A percentile compares a stretch with the other conserved stretches of the same genome.
Conservation (phyloP, 192 early-diverging fungal species). For the Mortierella claussenii region DNA sequence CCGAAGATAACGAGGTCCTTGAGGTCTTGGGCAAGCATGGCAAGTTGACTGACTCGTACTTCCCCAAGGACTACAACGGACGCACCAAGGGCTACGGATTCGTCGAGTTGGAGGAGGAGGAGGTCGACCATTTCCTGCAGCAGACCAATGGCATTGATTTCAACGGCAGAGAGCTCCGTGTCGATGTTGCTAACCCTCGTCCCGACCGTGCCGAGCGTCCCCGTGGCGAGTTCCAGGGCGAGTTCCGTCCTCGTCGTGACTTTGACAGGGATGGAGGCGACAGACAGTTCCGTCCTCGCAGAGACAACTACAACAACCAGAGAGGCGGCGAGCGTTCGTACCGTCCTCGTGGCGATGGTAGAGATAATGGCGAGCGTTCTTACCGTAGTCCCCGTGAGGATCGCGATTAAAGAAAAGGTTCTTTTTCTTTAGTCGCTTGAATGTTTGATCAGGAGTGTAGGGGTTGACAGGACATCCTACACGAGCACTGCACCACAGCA, state of each 20-base stretch:
- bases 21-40: conserved; percentile 35
- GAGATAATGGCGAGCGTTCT: conserved; percentile 17
- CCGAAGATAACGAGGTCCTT: conserved; percentile 40
- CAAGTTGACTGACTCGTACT: conserved; percentile 19
- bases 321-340: conserved; percentile 10
- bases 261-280: conserved; percentile 13
- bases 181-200: conserved; percentile 23
- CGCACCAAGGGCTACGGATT: conserved; percentile 49
- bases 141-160: conserved; percentile 36
- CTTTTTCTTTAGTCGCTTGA: background rate
- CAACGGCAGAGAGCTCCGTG: conserved; percentile 39
- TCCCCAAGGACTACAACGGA: conserved; percentile 40
- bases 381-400: too few relatives aligned
- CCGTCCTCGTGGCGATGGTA: conserved; percentile 24
- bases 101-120: conserved; percentile 33
- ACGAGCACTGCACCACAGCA: background rate
- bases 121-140: conserved; percentile 26
- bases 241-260: conserved; percentile 44
- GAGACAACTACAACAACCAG: conserved; percentile 3
- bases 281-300: conserved; percentile 34
- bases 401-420: conserved; percentile 24
- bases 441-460: background rate
- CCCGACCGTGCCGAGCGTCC: conserved; percentile 9
- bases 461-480: background rate
- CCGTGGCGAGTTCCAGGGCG: conserved; percentile 19